These are phyloP conservation scores for Eremochloa ophiuroides DNA, from an alignment of 176 grass and related monocot species.

Conservation along the genomic window DNA sequence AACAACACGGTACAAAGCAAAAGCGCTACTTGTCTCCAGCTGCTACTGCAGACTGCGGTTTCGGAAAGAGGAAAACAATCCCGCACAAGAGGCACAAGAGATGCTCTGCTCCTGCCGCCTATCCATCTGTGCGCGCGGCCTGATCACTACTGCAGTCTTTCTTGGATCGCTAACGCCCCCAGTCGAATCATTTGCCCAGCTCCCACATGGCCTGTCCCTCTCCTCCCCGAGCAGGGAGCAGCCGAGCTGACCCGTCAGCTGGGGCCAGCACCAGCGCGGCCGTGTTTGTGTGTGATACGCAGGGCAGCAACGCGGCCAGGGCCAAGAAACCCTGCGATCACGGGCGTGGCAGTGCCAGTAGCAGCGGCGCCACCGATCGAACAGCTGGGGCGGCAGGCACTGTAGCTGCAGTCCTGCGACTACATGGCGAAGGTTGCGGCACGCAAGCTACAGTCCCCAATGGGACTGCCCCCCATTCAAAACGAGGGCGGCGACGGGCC, in stretches of 20 bases:
- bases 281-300: background rate
- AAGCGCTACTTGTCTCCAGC: background rate
- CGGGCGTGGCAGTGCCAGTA: background rate
- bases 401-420: background rate
- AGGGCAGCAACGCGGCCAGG: background rate
- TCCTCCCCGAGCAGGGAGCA: too few relatives aligned
- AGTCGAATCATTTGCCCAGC: background rate
- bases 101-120: background rate
- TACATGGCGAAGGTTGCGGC: background rate
- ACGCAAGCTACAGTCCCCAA: background rate
- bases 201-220: conserved; percentile 41
- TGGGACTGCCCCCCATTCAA: background rate
- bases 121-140: conserved; percentile 29
- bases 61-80: background rate
- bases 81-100: background rate
- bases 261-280: background rate
- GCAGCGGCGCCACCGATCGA: background rate
- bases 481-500: background rate
- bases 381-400: background rate
- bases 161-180: conserved; percentile 22
- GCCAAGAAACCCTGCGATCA: conserved; percentile 3
- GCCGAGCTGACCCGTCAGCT: too few relatives aligned
- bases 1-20: background rate
- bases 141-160: background rate
- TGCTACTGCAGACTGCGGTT: background rate